Evolutionary conservation across 768 basidiomycete genomes (phyloP), one percentile per base, ranked within the genome.

Genomic region (Clavulina sp.): DNA sequence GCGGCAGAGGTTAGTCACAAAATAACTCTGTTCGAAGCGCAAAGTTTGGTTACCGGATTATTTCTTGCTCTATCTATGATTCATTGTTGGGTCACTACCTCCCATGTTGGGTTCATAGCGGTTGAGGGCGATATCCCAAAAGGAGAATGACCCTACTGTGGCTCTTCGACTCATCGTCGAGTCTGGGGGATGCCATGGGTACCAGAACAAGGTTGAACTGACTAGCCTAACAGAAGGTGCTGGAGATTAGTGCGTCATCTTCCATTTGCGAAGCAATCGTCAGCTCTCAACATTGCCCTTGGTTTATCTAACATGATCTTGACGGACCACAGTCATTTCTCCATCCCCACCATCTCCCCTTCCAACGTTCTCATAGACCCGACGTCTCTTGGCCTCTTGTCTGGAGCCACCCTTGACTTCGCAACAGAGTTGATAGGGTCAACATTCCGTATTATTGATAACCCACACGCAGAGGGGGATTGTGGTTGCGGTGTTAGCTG

Each of bases 401-500:
- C 88, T 51, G 92, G 92, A 3, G 78, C 88, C 0, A 86, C 84
- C 0, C 70, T 96, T 40, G 89, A 95, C 63, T 92, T 80, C 61
- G 83, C 84, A 0, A 93, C 89, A 0, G 93, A 96, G 65, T 75
- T 96, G 33, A 97, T 97, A 59, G 93, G 93, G 9, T 86, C 84
- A 62, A 81, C 78, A 41, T 99, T 99, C 64, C 70, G 82, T 7
- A 66, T 96, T 2, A 62, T 73, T 5, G 77, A 82, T 23, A 99
- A 97, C 58, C 93, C 93, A 0, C 85, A 87, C 64, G 83, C 92
- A 0, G 81, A 87, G 57, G 87, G 87, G 41, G 86, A 86, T 0
- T 97, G 93, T 56, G 92, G 93, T 1, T 99, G 93, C 60, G 93
- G 93, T 16, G 80, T 96, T 21, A 92, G 88, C 61, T 95, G 88